Evolutionary conservation across 2,329 filamentous ascomycete genomes (phyloP).

Genomic region (Phyllosticta citribraziliensis): DNA sequence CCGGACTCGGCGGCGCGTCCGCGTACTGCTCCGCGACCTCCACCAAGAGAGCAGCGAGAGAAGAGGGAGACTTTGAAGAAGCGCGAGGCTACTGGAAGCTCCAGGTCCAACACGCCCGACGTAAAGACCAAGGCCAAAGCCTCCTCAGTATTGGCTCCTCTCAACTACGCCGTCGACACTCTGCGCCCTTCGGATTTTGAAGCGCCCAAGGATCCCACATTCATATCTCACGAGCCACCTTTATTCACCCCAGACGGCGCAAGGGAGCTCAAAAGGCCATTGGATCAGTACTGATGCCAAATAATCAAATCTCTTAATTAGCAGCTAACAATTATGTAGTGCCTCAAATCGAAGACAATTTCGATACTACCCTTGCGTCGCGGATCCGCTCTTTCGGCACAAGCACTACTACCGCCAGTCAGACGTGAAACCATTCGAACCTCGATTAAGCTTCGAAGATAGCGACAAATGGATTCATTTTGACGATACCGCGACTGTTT

Average conservation of each 20-base stretch:
- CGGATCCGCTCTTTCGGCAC: constrained; percentile 76
- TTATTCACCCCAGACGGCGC: constrained; percentile 34
- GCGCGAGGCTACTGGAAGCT: constrained; percentile 35
- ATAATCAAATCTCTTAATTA: not conserved
- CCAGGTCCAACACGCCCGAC: constrained; percentile 30
- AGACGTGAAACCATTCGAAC: constrained; percentile 71
- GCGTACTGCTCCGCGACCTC: constrained; percentile 28
- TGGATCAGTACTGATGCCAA: constrained; percentile 29
- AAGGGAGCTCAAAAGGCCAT: constrained; percentile 37
- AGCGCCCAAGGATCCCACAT: constrained; percentile 36
- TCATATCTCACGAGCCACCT: constrained; percentile 37
- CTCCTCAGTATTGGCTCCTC: constrained; percentile 33
- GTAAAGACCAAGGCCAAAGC: constrained; percentile 29
- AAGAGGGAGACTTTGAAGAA: constrained; percentile 46
- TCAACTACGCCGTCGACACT: constrained; percentile 41
- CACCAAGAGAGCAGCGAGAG: constrained; percentile 35
- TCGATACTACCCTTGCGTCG: constrained; percentile 83
- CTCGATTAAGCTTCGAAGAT: constrained; percentile 89
- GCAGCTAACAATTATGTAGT: constrained; percentile 13
- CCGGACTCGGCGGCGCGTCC: constrained; percentile 38
- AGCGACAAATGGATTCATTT: constrained; percentile 78
- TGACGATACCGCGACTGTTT: constrained; percentile 59
- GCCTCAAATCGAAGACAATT: constrained; percentile 63
- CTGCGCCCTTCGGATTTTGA: constrained; percentile 37
- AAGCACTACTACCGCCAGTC: constrained; percentile 83